Percentiles rank a stretch among this genome's conserved stretches.
These are phyloP conservation scores for Termitomyces sp. DNA, from an alignment of 768 basidiomycete species.

Conservation along the genomic window DNA sequence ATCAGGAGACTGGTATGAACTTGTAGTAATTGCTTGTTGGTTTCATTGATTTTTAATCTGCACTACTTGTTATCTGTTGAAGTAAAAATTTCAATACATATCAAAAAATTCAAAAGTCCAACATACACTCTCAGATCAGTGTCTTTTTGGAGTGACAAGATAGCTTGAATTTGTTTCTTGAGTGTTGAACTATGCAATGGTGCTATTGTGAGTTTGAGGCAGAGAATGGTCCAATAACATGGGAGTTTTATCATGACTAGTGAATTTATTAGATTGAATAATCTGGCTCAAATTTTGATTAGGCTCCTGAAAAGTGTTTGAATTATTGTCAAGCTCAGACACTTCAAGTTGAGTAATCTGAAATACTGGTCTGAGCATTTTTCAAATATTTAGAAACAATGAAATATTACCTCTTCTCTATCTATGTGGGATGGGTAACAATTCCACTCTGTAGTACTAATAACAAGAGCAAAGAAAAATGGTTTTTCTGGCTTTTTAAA, in stretches of 20 bases:
- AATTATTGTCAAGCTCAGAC: neutral
- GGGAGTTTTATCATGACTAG: too few relatives aligned
- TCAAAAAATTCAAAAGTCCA: neutral
- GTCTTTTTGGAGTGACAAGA: neutral
- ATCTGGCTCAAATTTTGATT: neutral
- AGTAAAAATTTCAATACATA: neutral
- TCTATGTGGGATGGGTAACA: neutral
- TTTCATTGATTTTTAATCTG: neutral
- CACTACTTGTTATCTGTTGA: neutral
- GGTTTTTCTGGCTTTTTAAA: neutral
- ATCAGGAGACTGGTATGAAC: neutral
- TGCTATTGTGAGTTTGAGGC: too few relatives aligned
- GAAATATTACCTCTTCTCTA: neutral
- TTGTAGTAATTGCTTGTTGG: neutral
- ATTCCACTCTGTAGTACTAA: neutral
- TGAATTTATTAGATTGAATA: too few relatives aligned
- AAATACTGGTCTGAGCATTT: too few relatives aligned
- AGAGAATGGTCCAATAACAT: too few relatives aligned
- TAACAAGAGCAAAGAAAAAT: neutral
- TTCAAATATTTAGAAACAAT: neutral
- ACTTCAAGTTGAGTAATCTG: neutral
- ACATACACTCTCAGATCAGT: neutral
- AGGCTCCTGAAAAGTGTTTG: neutral
- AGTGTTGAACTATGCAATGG: neutral
- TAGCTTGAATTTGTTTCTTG: neutral